Conservation (phyloP, 2,329 filamentous ascomycete species). For the Colletotrichum sp. region DNA sequence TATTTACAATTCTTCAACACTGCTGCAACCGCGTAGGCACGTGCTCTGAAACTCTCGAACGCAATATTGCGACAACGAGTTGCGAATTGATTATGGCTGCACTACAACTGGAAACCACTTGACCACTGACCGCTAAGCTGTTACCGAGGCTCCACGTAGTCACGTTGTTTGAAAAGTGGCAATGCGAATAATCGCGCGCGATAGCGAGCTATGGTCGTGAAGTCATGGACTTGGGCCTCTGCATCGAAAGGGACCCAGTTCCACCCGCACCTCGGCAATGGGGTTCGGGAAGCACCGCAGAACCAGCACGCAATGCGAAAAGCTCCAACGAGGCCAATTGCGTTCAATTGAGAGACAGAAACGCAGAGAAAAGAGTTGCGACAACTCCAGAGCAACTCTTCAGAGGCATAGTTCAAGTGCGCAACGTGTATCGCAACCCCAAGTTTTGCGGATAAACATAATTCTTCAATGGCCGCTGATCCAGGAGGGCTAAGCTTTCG, state of each 20-base stretch:
- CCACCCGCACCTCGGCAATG: slow-evolving; percentile 11
- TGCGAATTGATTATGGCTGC: not conserved
- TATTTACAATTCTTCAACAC: not conserved
- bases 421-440: not conserved
- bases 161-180: not conserved
- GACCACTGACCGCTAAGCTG: not conserved
- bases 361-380: not conserved
- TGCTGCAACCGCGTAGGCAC: not conserved
- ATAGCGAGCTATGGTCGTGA: not conserved
- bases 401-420: not conserved
- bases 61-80: not conserved
- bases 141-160: not conserved
- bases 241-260: slow-evolving; percentile 5
- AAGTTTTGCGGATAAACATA: not conserved
- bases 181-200: not conserved
- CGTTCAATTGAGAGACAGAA: not conserved
- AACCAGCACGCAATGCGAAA: not conserved
- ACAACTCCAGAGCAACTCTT: not conserved
- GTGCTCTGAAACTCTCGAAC: not conserved
- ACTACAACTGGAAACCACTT: not conserved
- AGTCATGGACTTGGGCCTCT: slow-evolving; percentile 15
- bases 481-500: slow-evolving; percentile 10
- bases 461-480: not conserved
- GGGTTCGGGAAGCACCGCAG: not conserved
- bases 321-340: not conserved